A percentile compares a stretch with the other conserved stretches of the same genome.
Evolutionary conservation across 306 rosid species (phyloP).

Genomic region (Neltuma alba): DNA sequence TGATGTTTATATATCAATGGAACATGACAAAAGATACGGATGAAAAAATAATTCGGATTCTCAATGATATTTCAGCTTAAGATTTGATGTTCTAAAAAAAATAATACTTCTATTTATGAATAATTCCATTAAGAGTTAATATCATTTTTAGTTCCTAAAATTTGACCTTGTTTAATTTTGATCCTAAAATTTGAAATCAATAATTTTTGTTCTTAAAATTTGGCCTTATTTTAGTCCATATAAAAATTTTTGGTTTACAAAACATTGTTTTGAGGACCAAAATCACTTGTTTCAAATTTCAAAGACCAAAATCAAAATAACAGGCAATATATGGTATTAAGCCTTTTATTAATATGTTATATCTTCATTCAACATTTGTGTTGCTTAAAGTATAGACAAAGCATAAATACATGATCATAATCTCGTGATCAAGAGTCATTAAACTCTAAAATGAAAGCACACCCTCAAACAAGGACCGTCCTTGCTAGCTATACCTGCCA

Average conservation of each 20-base stretch:
- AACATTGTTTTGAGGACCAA: too few species aligned
- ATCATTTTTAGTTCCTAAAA: too few species aligned
- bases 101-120: background rate
- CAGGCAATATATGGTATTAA: too few species aligned
- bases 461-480: background rate
- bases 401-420: background rate
- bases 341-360: background rate
- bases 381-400: background rate
- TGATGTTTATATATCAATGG: background rate
- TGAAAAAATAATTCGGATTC: background rate
- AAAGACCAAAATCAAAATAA: too few species aligned
- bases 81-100: background rate
- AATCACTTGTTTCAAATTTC: too few species aligned
- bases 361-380: background rate
- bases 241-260: too few species aligned
- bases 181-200: too few species aligned
- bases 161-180: too few species aligned
- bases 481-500: background rate
- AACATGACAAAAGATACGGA: background rate
- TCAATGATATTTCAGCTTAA: background rate
- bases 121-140: too few species aligned
- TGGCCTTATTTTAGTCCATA: too few species aligned
- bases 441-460: background rate
- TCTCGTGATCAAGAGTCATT: background rate
- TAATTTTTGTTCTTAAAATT: too few species aligned